Evolutionary conservation across 148 eudicot genomes (phyloP).

Genomic region (Silene latifolia): DNA sequence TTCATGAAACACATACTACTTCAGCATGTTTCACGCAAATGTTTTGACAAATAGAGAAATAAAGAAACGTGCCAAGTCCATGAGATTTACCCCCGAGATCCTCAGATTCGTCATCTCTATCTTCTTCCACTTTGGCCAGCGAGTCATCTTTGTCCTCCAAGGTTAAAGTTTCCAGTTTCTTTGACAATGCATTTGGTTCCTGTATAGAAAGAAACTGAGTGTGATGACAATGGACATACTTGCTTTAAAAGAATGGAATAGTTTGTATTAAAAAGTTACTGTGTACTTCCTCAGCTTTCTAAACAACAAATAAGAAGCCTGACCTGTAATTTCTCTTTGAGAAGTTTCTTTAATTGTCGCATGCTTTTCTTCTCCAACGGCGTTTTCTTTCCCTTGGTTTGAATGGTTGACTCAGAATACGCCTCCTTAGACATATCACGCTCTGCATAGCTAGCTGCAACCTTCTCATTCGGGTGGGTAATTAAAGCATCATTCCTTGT

Average conservation of each 20-base stretch:
- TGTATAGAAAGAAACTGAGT: background rate
- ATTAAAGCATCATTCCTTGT: too few species aligned
- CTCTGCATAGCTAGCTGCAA: too few species aligned
- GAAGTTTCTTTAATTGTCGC: slow-evolving; percentile 25
- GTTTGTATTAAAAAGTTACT: background rate
- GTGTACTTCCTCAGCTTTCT: too few species aligned
- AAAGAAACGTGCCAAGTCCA: background rate
- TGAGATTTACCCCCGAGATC: slow-evolving; percentile 1
- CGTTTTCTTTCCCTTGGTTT: background rate
- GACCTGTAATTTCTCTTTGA: slow-evolving; percentile 25
- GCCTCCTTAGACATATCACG: background rate
- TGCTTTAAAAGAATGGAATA: background rate
- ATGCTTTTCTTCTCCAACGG: slow-evolving; percentile 20
- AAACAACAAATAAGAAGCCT: background rate
- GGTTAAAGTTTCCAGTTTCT: slow-evolving; percentile 20
- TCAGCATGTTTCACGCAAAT: too few species aligned
- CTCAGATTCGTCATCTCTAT: background rate
- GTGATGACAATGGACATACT: background rate
- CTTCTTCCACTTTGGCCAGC: slow-evolving; percentile 14
- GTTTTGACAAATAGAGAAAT: background rate
- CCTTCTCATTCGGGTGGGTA: too few species aligned
- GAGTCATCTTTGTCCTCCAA: slow-evolving; percentile 19
- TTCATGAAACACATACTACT: background rate
- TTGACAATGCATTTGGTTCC: slow-evolving; percentile 3
- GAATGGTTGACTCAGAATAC: slow-evolving; percentile 9